Evolutionary conservation across 2,329 filamentous ascomycete species (phyloP).

Genomic region (Pseudopithomyces maydicus): DNA sequence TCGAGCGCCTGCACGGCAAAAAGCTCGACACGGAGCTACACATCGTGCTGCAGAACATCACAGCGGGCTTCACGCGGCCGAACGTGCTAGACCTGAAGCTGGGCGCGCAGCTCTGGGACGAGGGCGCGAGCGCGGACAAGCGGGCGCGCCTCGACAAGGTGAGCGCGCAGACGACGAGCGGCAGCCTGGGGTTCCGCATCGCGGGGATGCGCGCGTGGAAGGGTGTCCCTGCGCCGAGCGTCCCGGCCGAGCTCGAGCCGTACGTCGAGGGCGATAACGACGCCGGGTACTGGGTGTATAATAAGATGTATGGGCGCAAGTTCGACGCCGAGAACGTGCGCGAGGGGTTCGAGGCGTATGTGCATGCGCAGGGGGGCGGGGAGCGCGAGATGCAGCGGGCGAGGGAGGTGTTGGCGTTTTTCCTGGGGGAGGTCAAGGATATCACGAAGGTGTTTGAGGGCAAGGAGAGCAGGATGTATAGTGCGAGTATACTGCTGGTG

Average conservation of each 20-base stretch:
- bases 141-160: conserved; percentile 64
- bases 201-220: conserved; percentile 68
- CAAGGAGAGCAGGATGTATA: conserved; percentile 71
- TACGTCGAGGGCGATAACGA: conserved; percentile 49
- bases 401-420: conserved; percentile 52
- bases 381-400: conserved; percentile 42
- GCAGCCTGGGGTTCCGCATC: conserved; percentile 66
- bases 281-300: conserved; percentile 63
- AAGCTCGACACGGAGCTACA: conserved; percentile 77
- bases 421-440: conserved; percentile 56
- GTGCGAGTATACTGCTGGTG: conserved; percentile 66
- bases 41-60: conserved; percentile 84
- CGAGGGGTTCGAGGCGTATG: conserved; percentile 63
- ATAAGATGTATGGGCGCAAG: conserved; percentile 68
- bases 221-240: conserved; percentile 26
- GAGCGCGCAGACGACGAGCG: conserved; percentile 62
- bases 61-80: conserved; percentile 78
- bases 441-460: conserved; percentile 62
- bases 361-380: conserved; percentile 47
- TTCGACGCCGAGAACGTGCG: conserved; percentile 60
- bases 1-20: conserved; percentile 56
- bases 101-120: conserved; percentile 83
- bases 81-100: conserved; percentile 96
- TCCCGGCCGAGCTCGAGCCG: conserved; percentile 34
- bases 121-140: conserved; percentile 65